Percentiles rank a stretch among this genome's conserved stretches.
These are phyloP conservation scores for Mycena venus DNA, from an alignment of 768 basidiomycete genomes.

Conservation along the genomic window DNA sequence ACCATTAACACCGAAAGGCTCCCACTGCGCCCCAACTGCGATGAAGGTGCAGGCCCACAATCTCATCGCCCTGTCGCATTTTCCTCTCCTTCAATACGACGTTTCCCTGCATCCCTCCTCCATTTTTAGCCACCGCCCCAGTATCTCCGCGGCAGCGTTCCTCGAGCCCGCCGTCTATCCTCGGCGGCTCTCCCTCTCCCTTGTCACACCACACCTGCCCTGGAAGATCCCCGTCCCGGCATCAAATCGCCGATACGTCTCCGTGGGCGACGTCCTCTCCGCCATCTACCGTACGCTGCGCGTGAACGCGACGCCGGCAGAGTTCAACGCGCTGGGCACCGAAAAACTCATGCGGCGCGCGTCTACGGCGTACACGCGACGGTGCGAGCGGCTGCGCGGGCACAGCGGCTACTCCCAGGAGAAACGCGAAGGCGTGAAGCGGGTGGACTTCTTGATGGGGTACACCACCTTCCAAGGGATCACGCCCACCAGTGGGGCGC, in stretches of 20 bases:
- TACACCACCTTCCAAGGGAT: constrained; percentile 26
- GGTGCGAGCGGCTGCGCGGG: constrained; percentile 13
- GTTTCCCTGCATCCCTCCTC: constrained; percentile 17
- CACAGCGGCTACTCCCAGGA: constrained; percentile 13
- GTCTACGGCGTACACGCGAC: constrained; percentile 13
- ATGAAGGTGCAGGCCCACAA: constrained; percentile 22
- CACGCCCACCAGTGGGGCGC: constrained; percentile 19
- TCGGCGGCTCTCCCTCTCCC: constrained; percentile 16
- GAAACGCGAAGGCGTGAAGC: constrained; percentile 22
- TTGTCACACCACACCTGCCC: constrained; percentile 16
- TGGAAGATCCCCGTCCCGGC: constrained; percentile 18
- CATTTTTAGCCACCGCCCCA: constrained; percentile 14
- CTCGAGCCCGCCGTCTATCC: constrained; percentile 19
- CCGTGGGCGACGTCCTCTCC: constrained; percentile 15
- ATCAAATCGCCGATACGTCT: constrained; percentile 16
- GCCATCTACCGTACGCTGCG: constrained; percentile 20
- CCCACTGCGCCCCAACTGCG: constrained; percentile 6
- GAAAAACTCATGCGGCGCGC: constrained; percentile 16
- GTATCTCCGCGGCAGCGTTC: constrained; percentile 12
- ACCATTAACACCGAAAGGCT: constrained; percentile 19
- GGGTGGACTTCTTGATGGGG: constrained; percentile 24
- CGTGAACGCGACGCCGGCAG: constrained; percentile 21
- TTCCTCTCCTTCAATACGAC: constrained; percentile 22
- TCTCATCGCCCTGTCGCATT: constrained; percentile 17
- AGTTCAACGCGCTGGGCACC: constrained; percentile 23